Evolutionary conservation across 805 yeast genomes (phyloP).

Genomic region (Kodamaea laetipori): DNA sequence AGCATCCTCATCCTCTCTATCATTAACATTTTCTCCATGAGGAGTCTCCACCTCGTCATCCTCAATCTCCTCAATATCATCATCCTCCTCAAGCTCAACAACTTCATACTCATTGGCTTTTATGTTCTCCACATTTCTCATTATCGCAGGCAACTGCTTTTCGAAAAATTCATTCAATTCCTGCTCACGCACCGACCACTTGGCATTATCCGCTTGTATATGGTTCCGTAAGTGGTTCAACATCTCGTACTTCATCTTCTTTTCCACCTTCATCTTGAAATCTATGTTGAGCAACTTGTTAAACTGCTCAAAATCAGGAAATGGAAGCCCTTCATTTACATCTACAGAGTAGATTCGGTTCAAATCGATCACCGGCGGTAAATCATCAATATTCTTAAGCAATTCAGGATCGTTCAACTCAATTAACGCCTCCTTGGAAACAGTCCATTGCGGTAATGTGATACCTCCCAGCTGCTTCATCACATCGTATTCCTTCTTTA

Average conservation of each 20-base stretch:
- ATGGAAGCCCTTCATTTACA: slow-evolving; percentile 24
- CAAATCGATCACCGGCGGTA: slow-evolving; percentile 13
- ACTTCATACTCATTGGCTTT: slow-evolving; percentile 32
- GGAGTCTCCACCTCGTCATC: slow-evolving; percentile 20
- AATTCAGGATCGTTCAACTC: slow-evolving; percentile 6
- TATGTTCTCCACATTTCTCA: slow-evolving; percentile 32
- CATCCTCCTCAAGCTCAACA: slow-evolving; percentile 20
- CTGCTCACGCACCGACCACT: slow-evolving; percentile 39
- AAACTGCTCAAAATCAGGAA: slow-evolving; percentile 32
- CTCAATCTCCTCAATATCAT: slow-evolving; percentile 24
- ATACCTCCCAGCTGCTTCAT: slow-evolving; percentile 21
- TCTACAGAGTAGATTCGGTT: slow-evolving; percentile 32
- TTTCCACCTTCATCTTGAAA: slow-evolving; percentile 31
- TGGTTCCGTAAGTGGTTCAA: slow-evolving; percentile 34
- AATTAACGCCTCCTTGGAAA: slow-evolving; percentile 8
- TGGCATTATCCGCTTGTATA: slow-evolving; percentile 30
- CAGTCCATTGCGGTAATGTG: slow-evolving; percentile 28
- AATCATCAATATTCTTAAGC: background rate
- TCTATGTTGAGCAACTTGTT: slow-evolving; percentile 36
- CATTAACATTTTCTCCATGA: slow-evolving; percentile 19
- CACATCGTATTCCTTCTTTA: slow-evolving; percentile 27
- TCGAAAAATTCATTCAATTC: slow-evolving; percentile 33
- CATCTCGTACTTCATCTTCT: slow-evolving; percentile 39
- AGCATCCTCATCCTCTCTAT: slow-evolving; percentile 12
- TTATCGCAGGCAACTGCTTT: slow-evolving; percentile 25